Conservation (phyloP, 2,329 filamentous ascomycete genomes). For the Paraphaeosphaeria minitans region DNA sequence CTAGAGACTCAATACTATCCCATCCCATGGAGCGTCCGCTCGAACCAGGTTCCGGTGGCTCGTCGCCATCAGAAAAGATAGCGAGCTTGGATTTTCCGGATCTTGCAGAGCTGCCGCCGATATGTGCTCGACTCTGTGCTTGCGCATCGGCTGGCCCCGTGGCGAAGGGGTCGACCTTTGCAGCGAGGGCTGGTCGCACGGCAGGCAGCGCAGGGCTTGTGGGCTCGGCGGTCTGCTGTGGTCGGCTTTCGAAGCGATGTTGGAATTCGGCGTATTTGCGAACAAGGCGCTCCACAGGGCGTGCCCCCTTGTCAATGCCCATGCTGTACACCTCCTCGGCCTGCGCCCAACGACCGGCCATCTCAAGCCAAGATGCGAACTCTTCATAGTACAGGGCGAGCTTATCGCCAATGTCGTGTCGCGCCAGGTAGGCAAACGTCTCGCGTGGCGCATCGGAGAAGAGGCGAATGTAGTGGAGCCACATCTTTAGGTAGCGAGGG, state of each 20-base stretch:
- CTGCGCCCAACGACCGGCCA: constrained; percentile 81
- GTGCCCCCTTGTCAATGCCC: constrained; percentile 85
- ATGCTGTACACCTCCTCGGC: constrained; percentile 92
- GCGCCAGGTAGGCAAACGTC: constrained; percentile 87
- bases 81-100: constrained; percentile 80
- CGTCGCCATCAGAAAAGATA: constrained; percentile 82
- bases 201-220: constrained; percentile 85
- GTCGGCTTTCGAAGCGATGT: constrained; percentile 71
- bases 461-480: constrained; percentile 91
- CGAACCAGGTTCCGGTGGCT: constrained; percentile 59
- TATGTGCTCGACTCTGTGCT: constrained; percentile 53
- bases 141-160: constrained; percentile 67
- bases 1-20: constrained; percentile 87
- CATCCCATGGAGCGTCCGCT: constrained; percentile 72
- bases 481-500: constrained; percentile 87
- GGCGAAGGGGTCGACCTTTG: constrained; percentile 82
- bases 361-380: constrained; percentile 91
- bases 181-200: constrained; percentile 79
- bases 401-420: constrained; percentile 83
- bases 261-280: constrained; percentile 95
- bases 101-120: constrained; percentile 61
- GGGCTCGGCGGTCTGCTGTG: constrained; percentile 67
- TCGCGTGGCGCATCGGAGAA: constrained; percentile 94
- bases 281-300: constrained; percentile 77
- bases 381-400: constrained; percentile 96